phyloP scores from a whole-genome alignment of 257 asterid species.

The Henckelia pumila region DNA sequence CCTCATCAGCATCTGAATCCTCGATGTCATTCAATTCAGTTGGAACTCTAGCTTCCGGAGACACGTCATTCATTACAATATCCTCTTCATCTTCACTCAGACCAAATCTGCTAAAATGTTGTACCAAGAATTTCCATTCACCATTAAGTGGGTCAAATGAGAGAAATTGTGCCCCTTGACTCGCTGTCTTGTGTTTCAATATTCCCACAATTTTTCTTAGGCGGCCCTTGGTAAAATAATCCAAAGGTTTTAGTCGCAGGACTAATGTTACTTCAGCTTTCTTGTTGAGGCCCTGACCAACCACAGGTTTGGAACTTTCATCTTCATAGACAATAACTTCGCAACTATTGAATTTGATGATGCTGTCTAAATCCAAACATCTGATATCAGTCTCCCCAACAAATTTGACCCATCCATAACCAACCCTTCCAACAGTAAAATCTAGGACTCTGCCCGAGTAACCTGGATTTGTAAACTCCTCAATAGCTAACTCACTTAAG shows the following conservation, averaged over 20 bases:
- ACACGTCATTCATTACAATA: slow-evolving; percentile 56
- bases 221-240: slow-evolving; percentile 23
- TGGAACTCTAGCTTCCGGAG: slow-evolving; percentile 55
- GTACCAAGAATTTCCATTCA: slow-evolving; percentile 83
- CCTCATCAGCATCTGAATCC: slow-evolving; percentile 57
- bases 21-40: slow-evolving; percentile 50
- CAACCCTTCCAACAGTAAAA: slow-evolving; percentile 77
- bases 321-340: slow-evolving; percentile 78
- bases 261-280: slow-evolving; percentile 82
- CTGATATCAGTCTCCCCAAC: slow-evolving; percentile 82
- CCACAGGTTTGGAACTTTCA: slow-evolving; percentile 66
- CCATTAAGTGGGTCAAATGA: slow-evolving; percentile 59
- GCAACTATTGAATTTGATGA: slow-evolving; percentile 56
- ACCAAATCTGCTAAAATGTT: slow-evolving; percentile 97
- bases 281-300: slow-evolving; percentile 83
- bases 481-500: slow-evolving; percentile 66
- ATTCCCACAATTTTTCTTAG: slow-evolving; percentile 38
- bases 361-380: slow-evolving; percentile 65
- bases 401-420: slow-evolving; percentile 68
- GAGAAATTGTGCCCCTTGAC: slow-evolving; percentile 81
- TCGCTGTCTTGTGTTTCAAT: slow-evolving; percentile 56
- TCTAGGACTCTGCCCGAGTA: slow-evolving; percentile 69
- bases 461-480: slow-evolving; percentile 60
- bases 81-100: slow-evolving; percentile 85
- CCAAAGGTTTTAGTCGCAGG: slow-evolving; percentile 31